Conservation (phyloP, 1,284 basidiomycete species). For the Rhizoctonia solani region DNA sequence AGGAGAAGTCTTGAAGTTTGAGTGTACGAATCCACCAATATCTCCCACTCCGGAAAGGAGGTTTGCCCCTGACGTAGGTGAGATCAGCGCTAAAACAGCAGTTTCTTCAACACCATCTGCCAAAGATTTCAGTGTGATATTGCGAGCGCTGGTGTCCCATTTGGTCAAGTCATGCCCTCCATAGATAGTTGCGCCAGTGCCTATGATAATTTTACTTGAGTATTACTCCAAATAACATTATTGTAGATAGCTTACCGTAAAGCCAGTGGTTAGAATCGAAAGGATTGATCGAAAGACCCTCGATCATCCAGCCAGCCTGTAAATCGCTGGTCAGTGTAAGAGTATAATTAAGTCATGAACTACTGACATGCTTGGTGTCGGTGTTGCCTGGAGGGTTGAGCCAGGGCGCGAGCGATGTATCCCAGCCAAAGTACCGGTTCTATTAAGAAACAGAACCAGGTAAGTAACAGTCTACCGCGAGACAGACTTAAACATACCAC, state of each 20-base stretch:
- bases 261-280: conserved; percentile 62
- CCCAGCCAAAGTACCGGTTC: conserved; percentile 59
- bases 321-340: background rate
- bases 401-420: conserved; percentile 48
- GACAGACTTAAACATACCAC: background rate
- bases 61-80: conserved; percentile 53
- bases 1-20: conserved; percentile 53
- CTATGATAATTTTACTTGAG: background rate
- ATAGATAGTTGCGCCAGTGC: conserved; percentile 43
- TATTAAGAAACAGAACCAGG: background rate
- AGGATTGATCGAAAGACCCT: conserved; percentile 61
- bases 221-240: background rate
- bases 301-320: conserved; percentile 49
- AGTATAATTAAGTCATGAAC: conserved; percentile 53
- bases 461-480: background rate
- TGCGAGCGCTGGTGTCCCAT: conserved; percentile 63
- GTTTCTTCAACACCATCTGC: conserved; percentile 71
- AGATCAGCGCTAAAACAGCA: conserved; percentile 58
- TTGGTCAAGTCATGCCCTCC: conserved; percentile 59
- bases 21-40: conserved; percentile 60
- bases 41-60: conserved; percentile 54
- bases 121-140: conserved; percentile 61
- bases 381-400: conserved; percentile 30
- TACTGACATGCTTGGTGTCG: conserved; percentile 17
- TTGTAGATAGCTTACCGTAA: conserved; percentile 65